These are phyloP conservation scores for Cladosporium sp. DNA, from an alignment of 2,329 filamentous ascomycete species.

Conservation along the genomic window DNA sequence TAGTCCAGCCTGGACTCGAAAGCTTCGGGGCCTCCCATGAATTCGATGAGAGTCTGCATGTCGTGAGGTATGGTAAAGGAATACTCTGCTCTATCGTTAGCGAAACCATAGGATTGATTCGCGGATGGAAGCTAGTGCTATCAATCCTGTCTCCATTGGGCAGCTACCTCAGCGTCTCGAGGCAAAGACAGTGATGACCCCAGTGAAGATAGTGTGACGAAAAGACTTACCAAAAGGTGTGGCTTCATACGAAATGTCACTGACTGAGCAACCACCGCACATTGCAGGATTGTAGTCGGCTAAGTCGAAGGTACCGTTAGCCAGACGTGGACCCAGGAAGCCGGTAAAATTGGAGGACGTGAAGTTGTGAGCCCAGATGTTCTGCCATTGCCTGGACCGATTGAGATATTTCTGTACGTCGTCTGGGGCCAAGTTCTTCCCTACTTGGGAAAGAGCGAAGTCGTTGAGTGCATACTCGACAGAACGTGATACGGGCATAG, in stretches of 20 bases:
- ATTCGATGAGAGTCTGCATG: slow-evolving; percentile 44
- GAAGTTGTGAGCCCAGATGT: slow-evolving; percentile 44
- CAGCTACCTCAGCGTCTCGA: background rate
- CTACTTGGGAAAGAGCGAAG: slow-evolving; percentile 46
- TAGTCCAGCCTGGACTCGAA: slow-evolving; percentile 48
- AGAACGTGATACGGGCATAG: slow-evolving; percentile 44
- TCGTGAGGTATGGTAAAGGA: slow-evolving; percentile 49
- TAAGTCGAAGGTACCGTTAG: slow-evolving; percentile 34
- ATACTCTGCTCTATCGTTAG: slow-evolving; percentile 37
- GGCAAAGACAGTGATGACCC: background rate
- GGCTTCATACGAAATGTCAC: slow-evolving; percentile 46
- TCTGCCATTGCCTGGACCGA: slow-evolving; percentile 46
- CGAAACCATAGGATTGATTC: no score
- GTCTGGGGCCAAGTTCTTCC: slow-evolving; percentile 43
- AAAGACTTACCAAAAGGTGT: slow-evolving; percentile 38
- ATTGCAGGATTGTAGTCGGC: slow-evolving; percentile 45
- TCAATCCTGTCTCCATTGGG: background rate
- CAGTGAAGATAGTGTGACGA: background rate
- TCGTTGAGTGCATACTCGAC: slow-evolving; percentile 50
- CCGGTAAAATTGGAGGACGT: slow-evolving; percentile 40
- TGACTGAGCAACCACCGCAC: slow-evolving; percentile 47
- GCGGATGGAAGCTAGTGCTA: no score
- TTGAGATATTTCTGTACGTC: slow-evolving; percentile 44
- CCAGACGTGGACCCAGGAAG: slow-evolving; percentile 34
- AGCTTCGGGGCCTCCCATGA: slow-evolving; percentile 44